phyloP scores from a whole-genome alignment of 768 basidiomycete species.

The Collybiopsis luxurians region DNA sequence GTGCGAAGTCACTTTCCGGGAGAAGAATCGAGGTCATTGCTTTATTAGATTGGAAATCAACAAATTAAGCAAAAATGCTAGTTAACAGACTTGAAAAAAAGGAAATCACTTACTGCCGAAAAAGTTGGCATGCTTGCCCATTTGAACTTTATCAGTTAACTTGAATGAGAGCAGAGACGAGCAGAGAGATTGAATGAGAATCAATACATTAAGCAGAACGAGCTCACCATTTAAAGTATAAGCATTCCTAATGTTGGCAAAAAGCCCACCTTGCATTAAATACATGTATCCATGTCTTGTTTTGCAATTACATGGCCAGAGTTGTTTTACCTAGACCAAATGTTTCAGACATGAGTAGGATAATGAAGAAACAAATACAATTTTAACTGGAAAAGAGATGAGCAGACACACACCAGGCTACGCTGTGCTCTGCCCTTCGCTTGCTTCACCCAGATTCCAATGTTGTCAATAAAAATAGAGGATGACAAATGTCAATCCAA shows the following conservation, averaged over 20 bases:
- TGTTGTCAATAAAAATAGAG: no score
- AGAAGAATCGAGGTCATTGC: conserved; percentile 12
- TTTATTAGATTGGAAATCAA: not conserved
- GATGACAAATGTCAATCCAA: no score
- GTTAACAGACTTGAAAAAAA: not conserved
- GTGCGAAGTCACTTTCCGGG: conserved; percentile 46
- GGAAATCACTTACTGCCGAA: conserved; percentile 20
- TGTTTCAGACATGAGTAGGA: conserved; percentile 94
- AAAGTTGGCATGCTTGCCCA: conserved; percentile 37
- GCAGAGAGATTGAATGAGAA: conserved; percentile 29
- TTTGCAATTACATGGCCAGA: conserved; percentile 88
- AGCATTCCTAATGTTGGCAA: conserved; percentile 84
- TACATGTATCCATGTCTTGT: conserved; percentile 92
- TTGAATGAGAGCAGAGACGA: conserved; percentile 40
- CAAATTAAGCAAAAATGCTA: conserved; percentile 11
- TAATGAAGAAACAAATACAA: conserved; percentile 9
- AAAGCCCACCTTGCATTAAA: conserved; percentile 92
- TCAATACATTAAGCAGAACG: not conserved
- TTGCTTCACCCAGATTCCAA: no score
- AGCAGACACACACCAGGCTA: conserved; percentile 35
- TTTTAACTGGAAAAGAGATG: not conserved
- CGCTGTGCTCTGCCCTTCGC: no score
- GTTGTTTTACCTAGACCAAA: conserved; percentile 98
- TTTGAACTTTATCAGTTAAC: conserved; percentile 46
- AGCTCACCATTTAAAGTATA: conserved; percentile 60